Evolutionary conservation across 768 basidiomycete species (phyloP).

Genomic region (Leccinum boreale): DNA sequence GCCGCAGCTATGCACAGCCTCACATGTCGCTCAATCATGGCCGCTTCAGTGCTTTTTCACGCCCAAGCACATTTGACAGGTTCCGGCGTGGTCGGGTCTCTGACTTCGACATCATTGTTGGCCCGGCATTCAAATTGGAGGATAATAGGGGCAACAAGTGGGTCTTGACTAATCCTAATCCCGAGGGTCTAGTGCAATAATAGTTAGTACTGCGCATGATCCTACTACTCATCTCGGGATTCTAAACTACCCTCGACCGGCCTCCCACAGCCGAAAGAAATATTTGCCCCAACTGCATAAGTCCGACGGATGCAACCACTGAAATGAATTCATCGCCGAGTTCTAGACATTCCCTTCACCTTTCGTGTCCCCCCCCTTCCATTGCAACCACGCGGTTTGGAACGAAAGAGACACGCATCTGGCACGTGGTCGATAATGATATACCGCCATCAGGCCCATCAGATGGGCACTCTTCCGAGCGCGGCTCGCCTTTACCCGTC

Average conservation of each 20-base stretch:
- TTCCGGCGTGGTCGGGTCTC: neutral
- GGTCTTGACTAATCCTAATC: neutral
- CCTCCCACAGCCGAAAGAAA: neutral
- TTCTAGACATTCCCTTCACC: neutral
- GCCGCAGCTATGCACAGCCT: slow-evolving; percentile 7
- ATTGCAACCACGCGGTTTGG: neutral
- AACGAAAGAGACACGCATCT: neutral
- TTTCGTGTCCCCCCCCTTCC: neutral
- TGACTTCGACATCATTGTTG: slow-evolving; percentile 4
- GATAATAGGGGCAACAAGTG: neutral
- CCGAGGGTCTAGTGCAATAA: neutral
- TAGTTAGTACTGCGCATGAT: neutral
- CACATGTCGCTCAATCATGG: neutral
- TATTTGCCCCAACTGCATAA: neutral
- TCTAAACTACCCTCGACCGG: neutral
- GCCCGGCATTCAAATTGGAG: slow-evolving; percentile 1
- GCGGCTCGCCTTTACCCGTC: neutral
- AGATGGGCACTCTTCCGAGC: neutral
- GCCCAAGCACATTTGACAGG: neutral
- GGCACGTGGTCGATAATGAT: neutral
- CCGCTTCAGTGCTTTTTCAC: neutral
- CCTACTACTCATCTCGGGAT: neutral
- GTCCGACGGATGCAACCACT: neutral
- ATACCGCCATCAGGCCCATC: neutral
- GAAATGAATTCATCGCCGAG: neutral